These are phyloP conservation scores for Hymenoscyphus infarciens DNA, from an alignment of 2,329 filamentous ascomycete species.

Conservation along the genomic window DNA sequence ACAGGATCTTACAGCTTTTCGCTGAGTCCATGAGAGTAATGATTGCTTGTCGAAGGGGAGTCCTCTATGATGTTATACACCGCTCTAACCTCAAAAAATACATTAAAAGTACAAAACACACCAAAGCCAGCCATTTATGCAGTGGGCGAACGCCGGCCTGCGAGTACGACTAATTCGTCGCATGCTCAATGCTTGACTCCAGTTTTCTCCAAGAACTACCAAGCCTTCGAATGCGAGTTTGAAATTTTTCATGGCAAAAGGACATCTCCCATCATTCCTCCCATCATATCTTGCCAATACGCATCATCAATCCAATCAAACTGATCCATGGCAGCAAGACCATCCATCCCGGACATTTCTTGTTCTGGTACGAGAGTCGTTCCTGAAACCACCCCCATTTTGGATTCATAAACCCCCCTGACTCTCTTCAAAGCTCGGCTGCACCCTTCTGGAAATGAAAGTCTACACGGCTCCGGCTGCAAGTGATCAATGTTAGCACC, in stretches of 20 bases:
- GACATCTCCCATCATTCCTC: conserved; percentile 6
- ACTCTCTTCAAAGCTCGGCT: conserved; percentile 11
- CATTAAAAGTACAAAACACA: not conserved
- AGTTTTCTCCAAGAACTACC: not conserved
- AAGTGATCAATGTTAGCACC: conserved; percentile 17
- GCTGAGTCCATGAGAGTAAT: too few relatives aligned
- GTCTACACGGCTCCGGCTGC: conserved; percentile 13
- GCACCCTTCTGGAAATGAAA: conserved; percentile 19
- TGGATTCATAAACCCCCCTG: conserved; percentile 10
- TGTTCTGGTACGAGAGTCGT: conserved; percentile 4
- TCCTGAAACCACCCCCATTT: conserved; percentile 5
- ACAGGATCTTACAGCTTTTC: too few relatives aligned
- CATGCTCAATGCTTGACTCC: not conserved
- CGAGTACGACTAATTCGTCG: not conserved
- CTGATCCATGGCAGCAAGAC: conserved; percentile 4
- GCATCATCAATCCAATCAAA: conserved; percentile 18
- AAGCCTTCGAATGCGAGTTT: not conserved
- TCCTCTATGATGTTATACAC: too few relatives aligned
- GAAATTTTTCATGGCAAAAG: conserved; percentile 3
- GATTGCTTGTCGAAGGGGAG: too few relatives aligned
- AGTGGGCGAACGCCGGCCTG: not conserved
- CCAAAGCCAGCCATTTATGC: not conserved
- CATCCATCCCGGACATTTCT: conserved; percentile 8
- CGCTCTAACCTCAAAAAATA: too few relatives aligned
- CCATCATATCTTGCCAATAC: conserved; percentile 17